Evolutionary conservation across 139 green algal genomes (phyloP), one percentile per base, ranked within the genome.

Genomic region (Pedinophyceae sp.): DNA sequence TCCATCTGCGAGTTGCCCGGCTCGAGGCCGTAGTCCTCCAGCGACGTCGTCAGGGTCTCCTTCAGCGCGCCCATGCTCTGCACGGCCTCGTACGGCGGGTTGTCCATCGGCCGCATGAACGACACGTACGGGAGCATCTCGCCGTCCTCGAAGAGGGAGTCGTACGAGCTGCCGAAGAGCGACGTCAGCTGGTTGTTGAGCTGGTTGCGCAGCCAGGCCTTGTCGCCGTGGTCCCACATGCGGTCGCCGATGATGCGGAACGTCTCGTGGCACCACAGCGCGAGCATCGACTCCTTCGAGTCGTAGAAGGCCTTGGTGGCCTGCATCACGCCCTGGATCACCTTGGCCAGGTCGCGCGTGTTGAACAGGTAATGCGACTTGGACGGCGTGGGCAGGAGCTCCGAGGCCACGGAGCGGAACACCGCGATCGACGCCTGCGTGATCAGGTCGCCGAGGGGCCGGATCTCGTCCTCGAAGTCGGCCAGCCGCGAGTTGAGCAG

Each of bases 281-380:
- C 72, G 58, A 90, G 69, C 53, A 91, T 70, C 48, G 74, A 70
- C 50, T 92, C 82, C 51, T 74, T 78, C 64, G 52, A 75, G 66
- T 87, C 81, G 68, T 84, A 89, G 67, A 80, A 89, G 2, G 69
- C 57, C 64, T 82, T 77, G 57, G 60, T 81, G 48, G 77, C 79
- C 66, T 72, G 71, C 69, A 81, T 81, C 59, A 82, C 64, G 54
- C 78, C 78, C 61, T 79, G 70, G 29, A 84, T 75, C 52, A 90
- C 72, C 69, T 83, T 86, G 60, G 75, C 72, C 47, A 91, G 64
- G 56, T 91, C 82, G 4, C 82, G 64, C 18, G 75, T 86, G 67
- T 91, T 91, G 71, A 91, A 91, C 27, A 88, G 68, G 71, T 91
- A 91, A 61, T 86, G 77, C 47, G 59, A 76, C 76, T 91, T 91